These are phyloP conservation scores for Mycena rosella DNA, from an alignment of 768 basidiomycete genomes.

Conservation along the genomic window DNA sequence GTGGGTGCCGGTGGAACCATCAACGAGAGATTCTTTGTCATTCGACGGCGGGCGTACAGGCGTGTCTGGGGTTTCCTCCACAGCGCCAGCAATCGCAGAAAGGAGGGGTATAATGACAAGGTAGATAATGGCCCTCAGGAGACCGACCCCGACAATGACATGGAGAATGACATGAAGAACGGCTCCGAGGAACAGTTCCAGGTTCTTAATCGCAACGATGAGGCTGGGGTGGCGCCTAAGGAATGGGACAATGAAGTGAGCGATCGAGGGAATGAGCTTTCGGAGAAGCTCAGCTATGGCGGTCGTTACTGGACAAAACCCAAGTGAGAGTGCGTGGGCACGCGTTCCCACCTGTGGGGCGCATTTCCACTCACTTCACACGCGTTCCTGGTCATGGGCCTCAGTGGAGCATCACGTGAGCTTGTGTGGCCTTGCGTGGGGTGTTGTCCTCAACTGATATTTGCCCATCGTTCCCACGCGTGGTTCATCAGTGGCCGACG, in stretches of 20 bases:
- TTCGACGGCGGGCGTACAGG: background rate
- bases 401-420: no score
- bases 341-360: no score
- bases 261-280: background rate
- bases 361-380: no score
- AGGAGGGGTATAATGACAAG: background rate
- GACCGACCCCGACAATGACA: background rate
- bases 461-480: no score
- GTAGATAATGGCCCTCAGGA: background rate
- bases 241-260: background rate
- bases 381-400: no score
- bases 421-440: no score
- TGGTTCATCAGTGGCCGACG: no score
- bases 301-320: no score
- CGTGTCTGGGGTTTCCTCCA: background rate
- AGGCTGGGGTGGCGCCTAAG: background rate
- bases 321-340: no score
- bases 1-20: background rate
- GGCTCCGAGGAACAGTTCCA: no score
- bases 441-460: no score
- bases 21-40: background rate
- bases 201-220: background rate
- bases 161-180: background rate
- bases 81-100: background rate
- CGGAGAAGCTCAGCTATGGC: background rate